Evolutionary conservation across 768 basidiomycete species (phyloP), one percentile per base, ranked within the genome.

Genomic region (Rhodotorula diobovata): DNA sequence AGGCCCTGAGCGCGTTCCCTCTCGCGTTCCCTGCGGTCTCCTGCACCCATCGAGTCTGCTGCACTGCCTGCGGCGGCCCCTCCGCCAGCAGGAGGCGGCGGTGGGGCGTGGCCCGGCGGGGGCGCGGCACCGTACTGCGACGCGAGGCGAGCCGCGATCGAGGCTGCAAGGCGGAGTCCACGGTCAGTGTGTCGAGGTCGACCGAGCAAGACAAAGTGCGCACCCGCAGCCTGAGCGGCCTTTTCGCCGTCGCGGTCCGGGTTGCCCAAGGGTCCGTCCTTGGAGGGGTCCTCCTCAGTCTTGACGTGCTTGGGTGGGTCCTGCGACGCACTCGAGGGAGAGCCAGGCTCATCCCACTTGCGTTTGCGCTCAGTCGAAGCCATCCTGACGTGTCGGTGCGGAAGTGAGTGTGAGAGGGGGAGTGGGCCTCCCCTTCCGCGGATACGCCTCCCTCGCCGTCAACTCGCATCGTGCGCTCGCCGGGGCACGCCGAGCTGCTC

Each of bases 61-160:
- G 79, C 76, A 83, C 11, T 60, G 68, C 39, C 66, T 23, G 45
- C 34, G 1, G 39, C 32, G 2, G 45, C 45, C 4, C 45, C 45
- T 23, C 62, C 62, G 46, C 63, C 77, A 76, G 9, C 77, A 83
- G 70, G 79, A 75, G 41, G 72, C 55, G 69, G 65, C 30, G 65
- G 63, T 23, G 66, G 48, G 25, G 54, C 37, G 9, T 23, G 63
- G 66, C 73, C 34, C 74, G 75, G 63, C 74, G 65, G 34, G 75
- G 75, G 20, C 1, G 55, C 30, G 55, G 21, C 34, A 76, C 77
- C 30, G 79, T 60, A 66, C 53, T 66, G 71, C 53, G 85, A 85
- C 65, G 83, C 84, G 71, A 91, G 90, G 77, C 91, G 90, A 0
- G 90, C 92, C 14, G 93, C 93, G 80, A 96, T 94, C 85, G 93